phyloP scores from a whole-genome alignment of 225 moss, liverwort and hornwort species.

The Rhytidiadelphus loreus region DNA sequence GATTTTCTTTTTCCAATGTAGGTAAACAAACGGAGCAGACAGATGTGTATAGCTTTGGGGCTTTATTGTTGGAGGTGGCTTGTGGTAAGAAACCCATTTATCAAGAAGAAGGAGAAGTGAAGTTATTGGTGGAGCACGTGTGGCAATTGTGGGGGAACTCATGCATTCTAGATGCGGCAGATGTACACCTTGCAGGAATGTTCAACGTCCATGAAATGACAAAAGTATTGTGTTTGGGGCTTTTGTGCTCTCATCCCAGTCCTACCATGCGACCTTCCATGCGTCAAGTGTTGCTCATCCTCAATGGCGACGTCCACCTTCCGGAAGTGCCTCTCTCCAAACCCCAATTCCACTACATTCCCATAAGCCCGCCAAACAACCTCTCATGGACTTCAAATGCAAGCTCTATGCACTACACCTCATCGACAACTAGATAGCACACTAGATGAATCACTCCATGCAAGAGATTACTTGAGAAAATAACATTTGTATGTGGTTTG shows the following conservation, averaged over 20 bases:
- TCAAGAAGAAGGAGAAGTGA: background rate
- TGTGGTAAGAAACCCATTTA: slow-evolving; percentile 10
- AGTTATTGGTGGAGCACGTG: background rate
- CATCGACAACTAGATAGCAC: background rate
- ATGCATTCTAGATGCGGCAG: background rate
- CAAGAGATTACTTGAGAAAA: background rate
- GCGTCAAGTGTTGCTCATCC: background rate
- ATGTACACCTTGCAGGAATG: background rate
- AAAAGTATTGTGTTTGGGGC: slow-evolving; percentile 6
- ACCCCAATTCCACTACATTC: background rate
- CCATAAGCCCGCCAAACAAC: background rate
- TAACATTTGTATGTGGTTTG: no score
- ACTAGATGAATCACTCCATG: background rate
- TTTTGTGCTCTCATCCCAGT: background rate
- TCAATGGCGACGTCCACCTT: background rate
- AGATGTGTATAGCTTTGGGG: slow-evolving; percentile 38
- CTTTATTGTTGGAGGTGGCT: slow-evolving; percentile 5
- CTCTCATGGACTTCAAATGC: background rate
- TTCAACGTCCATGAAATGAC: slow-evolving; percentile 1
- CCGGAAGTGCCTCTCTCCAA: background rate
- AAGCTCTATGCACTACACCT: background rate
- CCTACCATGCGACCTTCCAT: background rate
- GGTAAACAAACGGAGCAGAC: background rate
- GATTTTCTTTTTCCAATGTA: background rate
- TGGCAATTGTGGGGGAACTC: background rate